These are phyloP conservation scores for Monosporascus sp. DNA, from an alignment of 2,329 filamentous ascomycete genomes.

Conservation along the genomic window DNA sequence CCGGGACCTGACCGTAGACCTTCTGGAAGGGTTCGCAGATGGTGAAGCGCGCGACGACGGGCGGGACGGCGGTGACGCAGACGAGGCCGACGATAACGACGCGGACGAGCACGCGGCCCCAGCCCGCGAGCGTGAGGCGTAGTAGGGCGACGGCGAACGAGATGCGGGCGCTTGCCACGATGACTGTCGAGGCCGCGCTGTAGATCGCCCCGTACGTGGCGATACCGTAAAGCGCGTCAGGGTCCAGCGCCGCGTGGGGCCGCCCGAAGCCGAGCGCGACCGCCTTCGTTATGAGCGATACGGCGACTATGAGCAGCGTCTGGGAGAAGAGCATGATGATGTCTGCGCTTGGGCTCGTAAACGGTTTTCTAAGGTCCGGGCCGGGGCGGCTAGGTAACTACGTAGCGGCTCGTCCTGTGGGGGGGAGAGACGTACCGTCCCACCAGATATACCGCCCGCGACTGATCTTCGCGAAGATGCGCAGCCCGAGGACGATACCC, in stretches of 20 bases:
- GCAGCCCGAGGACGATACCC: constrained; percentile 1
- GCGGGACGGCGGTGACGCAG: constrained; percentile 1
- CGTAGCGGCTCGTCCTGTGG: too few relatives aligned
- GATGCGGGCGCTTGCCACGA: constrained; percentile 1
- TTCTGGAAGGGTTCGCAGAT: constrained; percentile 1
- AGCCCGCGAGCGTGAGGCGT: not conserved
- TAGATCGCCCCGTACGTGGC: constrained; percentile 1
- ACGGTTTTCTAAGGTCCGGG: not conserved
- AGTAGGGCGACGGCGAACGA: constrained; percentile 2
- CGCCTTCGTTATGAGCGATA: not conserved
- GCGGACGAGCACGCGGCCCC: not conserved
- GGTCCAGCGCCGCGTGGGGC: not conserved
- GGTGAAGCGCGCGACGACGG: not conserved
- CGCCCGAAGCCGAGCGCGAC: not conserved
- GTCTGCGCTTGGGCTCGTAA: not conserved
- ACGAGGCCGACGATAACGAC: not conserved
- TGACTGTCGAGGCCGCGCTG: not conserved
- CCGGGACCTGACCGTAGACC: not conserved
- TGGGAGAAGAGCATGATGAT: not conserved
- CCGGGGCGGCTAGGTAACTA: not conserved
- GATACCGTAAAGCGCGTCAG: not conserved
- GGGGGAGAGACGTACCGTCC: not conserved
- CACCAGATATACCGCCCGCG: constrained; percentile 1
- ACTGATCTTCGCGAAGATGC: constrained; percentile 2
- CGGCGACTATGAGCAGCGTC: not conserved